Conservation (phyloP, 441 rosid species). For the Gossypium armourianum region DNA sequence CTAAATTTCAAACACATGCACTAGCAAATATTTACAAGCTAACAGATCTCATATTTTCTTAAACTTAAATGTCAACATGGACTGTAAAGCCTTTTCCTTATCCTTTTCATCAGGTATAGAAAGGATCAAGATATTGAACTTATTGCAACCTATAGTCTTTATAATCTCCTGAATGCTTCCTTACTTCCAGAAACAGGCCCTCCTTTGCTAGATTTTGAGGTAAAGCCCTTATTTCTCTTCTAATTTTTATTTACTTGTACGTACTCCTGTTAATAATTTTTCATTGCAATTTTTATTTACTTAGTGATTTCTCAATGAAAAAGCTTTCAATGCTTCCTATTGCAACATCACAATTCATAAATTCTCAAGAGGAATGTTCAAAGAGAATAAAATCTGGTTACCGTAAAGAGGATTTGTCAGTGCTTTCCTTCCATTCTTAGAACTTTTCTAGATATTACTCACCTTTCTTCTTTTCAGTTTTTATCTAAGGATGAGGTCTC, state of each 20-base stretch:
- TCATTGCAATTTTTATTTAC: not conserved
- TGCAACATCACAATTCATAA: not conserved
- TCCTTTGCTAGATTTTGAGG: slow-evolving; percentile 97
- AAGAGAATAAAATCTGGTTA: not conserved
- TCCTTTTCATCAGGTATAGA: slow-evolving; percentile 46
- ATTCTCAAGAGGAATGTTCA: not conserved
- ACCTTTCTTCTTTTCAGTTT: not conserved
- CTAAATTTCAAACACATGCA: not conserved
- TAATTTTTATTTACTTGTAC: not conserved
- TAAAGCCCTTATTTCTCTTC: slow-evolving; percentile 16
- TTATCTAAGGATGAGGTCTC: not conserved
- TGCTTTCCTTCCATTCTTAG: not conserved
- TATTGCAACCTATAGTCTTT: slow-evolving; percentile 73
- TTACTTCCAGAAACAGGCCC: slow-evolving; percentile 83
- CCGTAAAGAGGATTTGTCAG: not conserved
- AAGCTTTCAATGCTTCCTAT: not conserved
- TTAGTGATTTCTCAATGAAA: not conserved
- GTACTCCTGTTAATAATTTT: not conserved
- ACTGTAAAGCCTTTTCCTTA: slow-evolving; percentile 14
- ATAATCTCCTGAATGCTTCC: slow-evolving; percentile 66
- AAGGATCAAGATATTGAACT: slow-evolving; percentile 71
- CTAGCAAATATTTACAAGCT: not conserved
- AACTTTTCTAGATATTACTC: not conserved
- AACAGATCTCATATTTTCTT: not conserved
- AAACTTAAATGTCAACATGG: slow-evolving; percentile 4